Evolutionary conservation across 2,329 filamentous ascomycete species (phyloP).

Genomic region (Tolypocladium tropicale): DNA sequence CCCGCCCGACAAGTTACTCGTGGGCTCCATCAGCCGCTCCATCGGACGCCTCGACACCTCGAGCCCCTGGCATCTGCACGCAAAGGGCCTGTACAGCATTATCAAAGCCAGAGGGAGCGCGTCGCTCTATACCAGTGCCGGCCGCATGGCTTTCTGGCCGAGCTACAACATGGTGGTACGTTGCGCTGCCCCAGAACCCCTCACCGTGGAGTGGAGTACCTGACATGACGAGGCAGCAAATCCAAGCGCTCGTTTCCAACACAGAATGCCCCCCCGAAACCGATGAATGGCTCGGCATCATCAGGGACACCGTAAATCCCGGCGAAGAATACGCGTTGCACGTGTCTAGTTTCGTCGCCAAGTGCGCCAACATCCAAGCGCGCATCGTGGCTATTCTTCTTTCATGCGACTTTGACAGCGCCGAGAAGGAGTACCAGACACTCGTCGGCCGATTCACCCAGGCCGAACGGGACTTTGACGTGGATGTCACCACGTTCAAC

Average conservation of each 20-base stretch:
- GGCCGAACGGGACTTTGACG: conserved; percentile 13
- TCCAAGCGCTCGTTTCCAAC: conserved; percentile 21
- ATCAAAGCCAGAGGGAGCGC: conserved; percentile 21
- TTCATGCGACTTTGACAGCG: conserved; percentile 15
- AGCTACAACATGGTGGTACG: conserved; percentile 27
- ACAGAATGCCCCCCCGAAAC: conserved; percentile 24
- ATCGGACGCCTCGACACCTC: conserved; percentile 9
- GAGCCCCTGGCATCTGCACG: conserved; percentile 27
- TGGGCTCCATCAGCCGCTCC: conserved; percentile 23
- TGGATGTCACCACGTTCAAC: conserved; percentile 7
- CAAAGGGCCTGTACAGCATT: conserved; percentile 24
- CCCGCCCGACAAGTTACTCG: conserved; percentile 23
- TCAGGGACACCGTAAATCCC: conserved; percentile 13
- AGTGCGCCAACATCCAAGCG: conserved; percentile 16
- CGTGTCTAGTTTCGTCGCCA: conserved; percentile 17
- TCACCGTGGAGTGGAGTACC: neutral
- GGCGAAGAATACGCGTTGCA: conserved; percentile 17
- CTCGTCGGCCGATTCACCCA: conserved; percentile 14
- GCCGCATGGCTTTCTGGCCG: conserved; percentile 26
- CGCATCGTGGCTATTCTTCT: conserved; percentile 16
- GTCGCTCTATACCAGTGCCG: conserved; percentile 11
- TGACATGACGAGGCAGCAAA: conserved; percentile 23
- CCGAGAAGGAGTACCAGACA: conserved; percentile 14
- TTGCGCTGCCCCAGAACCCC: neutral
- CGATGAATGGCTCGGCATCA: conserved; percentile 21